Base-by-base conservation (phyloP, 352 stramenopile species). In the Pythium pectinolyticum region DNA sequence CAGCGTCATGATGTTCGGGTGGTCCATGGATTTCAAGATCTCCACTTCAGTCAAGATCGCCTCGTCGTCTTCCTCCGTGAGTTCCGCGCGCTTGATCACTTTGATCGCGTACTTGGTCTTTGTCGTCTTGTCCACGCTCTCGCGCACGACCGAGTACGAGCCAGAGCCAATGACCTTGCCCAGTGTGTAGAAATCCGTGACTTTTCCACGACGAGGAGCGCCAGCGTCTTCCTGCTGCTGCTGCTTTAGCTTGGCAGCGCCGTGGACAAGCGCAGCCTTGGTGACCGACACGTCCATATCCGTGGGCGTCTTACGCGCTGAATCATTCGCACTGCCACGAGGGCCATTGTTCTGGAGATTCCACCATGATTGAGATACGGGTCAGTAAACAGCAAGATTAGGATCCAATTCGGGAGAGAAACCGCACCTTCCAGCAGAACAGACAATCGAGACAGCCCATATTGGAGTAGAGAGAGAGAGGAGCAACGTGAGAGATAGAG, bases 91-190 rank as follows among this genome's bases (percentile, higher is more conserved):
- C 60, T 96, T 89, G 22, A 97, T 90, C 64, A 81, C 88, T 63
- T 97, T 97, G 72, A 97, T 91, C 17, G 91, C 91, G 61, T 92
- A 93, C 61, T 91, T 89, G 24, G 86, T 73, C 43, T 92, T 88
- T 19, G 70, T 86, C 31, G 70, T 73, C 57, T 92, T 96, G 70
- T 93, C 72, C 53, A 91, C 82, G 40, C 76, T 86, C 51, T 89
- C 80, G 24, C 88, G 85, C 46, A 97, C 91, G 30, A 97, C 84
- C 35, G 88, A 95, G 75, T 95, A 97, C 27, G 88, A 92, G 17
- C 91, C 91, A 15, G 84, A 92, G 57, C 91, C 91, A 53, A 97
- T 90, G 45, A 90, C 80, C 63, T 86, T 88, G 57, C 84, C 84
- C 30, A 95, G 63, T 28, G 75, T 78, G 67, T 93, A 95, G 25